Conservation (phyloP, 805 yeast genomes). For the Wickerhamiella sorbophila region DNA sequence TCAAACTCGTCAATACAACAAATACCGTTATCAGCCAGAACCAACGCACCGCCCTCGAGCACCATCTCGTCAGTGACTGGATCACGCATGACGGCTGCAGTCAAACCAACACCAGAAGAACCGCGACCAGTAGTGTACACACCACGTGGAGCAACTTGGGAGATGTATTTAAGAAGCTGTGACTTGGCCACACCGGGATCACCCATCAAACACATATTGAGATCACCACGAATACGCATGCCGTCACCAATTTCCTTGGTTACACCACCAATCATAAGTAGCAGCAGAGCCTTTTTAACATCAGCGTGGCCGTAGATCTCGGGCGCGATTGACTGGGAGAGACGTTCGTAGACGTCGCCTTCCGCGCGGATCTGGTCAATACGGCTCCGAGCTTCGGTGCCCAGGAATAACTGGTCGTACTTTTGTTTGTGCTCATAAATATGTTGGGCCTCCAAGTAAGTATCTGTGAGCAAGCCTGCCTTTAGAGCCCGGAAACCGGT, state of each 20-base stretch:
- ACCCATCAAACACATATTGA: conserved; percentile 92
- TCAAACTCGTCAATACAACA: conserved; percentile 99
- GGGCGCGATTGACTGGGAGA: conserved; percentile 89
- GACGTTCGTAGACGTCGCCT: conserved; percentile 63
- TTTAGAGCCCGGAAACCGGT: conserved; percentile 86
- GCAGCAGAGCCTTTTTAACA: conserved; percentile 76
- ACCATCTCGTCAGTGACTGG: conserved; percentile 99
- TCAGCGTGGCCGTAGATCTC: conserved; percentile 92
- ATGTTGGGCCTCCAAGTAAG: conserved; percentile 77
- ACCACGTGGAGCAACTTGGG: conserved; percentile 89
- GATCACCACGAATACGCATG: conserved; percentile 92
- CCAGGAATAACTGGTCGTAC: conserved; percentile 51
- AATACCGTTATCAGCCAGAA: conserved; percentile 91
- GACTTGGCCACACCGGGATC: conserved; percentile 99
- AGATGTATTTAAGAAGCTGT: conserved; percentile 78
- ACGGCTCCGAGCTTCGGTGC: conserved; percentile 37
- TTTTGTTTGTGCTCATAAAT: conserved; percentile 80
- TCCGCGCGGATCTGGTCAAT: conserved; percentile 40
- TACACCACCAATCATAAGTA: conserved; percentile 87
- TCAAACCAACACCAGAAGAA: conserved; percentile 95
- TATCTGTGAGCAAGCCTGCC: conserved; percentile 90
- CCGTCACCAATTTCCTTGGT: conserved; percentile 93
- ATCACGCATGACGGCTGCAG: conserved; percentile 98
- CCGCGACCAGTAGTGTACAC: conserved; percentile 98
- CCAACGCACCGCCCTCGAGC: conserved; percentile 95